Evolutionary conservation across 495 filamentous ascomycete species (phyloP), one percentile per base, ranked within the genome.

Genomic region (Penicillium dipodomyicola): DNA sequence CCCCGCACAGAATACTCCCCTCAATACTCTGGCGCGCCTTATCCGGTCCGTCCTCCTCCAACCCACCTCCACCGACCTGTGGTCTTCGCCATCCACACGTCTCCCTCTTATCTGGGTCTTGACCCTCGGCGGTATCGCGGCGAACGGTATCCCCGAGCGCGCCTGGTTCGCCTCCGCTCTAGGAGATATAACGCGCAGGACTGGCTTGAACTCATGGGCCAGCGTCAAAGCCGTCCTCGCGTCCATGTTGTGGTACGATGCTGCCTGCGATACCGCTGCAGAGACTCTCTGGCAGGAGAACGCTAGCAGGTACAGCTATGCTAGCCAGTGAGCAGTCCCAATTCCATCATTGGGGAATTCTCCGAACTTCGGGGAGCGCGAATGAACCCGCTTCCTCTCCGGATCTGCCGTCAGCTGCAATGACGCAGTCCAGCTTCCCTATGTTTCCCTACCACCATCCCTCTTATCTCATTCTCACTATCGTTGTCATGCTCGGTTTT

Each of bases 41-140:
- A 54, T 77, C 17, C 57, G 61, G 6, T 45, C 52, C 12, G 44
- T 67, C 5, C 58, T 76, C 8, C 35, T 52, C 4, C 37, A 56
- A 8, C 52, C 59, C 7, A 46, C 49, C 9, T 37, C 61, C 7
- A 58, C 55, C 0, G 46, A 20, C 0, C 25, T 69, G 4, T 77
- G 72, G 72, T 52, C 60, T 2, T 54, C 61, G 0, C 58, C 63
- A 3, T 46, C 57, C 3, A 65, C 65, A 8, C 65, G 61, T 19
- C 44, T 63, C 11, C 45, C 58, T 5, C 57, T 77, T 0, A 23
- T 76, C 5, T 78, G 75, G 75, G 54, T 71, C 4, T 50, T 78
- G 22, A 65, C 49, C 0, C 57, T 78, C 0, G 74, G 71, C 17
- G 75, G 72, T 14, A 75, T 78, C 19, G 69, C 73, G 0, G 67